phyloP scores from a whole-genome alignment of 176 grass and related monocot species.

The Poa pratensis region DNA sequence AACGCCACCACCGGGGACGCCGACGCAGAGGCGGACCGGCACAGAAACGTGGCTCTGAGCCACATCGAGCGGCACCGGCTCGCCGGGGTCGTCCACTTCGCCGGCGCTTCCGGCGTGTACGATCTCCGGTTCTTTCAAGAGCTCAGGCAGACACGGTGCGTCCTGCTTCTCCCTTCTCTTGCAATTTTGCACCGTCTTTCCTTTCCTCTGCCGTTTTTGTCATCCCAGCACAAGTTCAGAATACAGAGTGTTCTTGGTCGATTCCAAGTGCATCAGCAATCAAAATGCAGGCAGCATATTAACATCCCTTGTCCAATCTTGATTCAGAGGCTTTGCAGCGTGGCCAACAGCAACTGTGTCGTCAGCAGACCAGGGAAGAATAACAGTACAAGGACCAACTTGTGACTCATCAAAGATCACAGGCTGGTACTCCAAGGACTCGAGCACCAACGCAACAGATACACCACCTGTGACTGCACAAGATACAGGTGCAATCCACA shows the following conservation, averaged over 20 bases:
- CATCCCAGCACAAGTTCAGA: too few species aligned
- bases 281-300: too few species aligned
- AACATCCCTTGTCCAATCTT: not conserved
- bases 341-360: constrained; percentile 60
- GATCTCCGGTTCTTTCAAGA: constrained; percentile 20
- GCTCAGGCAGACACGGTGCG: too few species aligned
- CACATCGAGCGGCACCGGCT: constrained; percentile 59
- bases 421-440: constrained; percentile 52
- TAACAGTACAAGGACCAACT: not conserved
- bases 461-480: too few species aligned
- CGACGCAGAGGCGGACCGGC: constrained; percentile 23
- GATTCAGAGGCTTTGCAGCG: constrained; percentile 57
- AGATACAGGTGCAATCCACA: too few species aligned
- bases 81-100: too few species aligned
- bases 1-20: constrained; percentile 37
- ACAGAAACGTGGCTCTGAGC: constrained; percentile 57
- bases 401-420: constrained; percentile 60
- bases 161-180: not conserved
- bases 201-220: too few species aligned
- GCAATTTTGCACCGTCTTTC: not conserved
- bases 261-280: too few species aligned
- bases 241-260: too few species aligned
- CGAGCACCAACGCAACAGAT: constrained; percentile 12
- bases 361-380: constrained; percentile 31
- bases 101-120: constrained; percentile 44